These are phyloP conservation scores for Leccinum sublutescens DNA, from an alignment of 768 basidiomycete species.

Conservation along the genomic window DNA sequence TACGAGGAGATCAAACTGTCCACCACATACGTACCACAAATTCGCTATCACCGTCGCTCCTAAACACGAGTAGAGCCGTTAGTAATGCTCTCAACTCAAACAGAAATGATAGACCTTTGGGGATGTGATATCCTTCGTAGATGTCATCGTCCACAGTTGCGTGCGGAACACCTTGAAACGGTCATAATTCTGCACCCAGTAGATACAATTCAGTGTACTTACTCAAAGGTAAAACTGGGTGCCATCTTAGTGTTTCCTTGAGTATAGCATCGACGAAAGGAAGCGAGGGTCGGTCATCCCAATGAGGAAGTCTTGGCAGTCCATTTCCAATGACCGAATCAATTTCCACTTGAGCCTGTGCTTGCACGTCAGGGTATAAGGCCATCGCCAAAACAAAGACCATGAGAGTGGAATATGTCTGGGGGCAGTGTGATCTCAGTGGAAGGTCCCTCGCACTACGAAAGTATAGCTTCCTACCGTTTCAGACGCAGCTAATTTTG, in stretches of 20 bases:
- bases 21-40: conserved; percentile 10
- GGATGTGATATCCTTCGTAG: conserved; percentile 49
- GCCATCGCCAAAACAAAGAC: conserved; percentile 26
- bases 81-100: background rate
- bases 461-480: conserved; percentile 15
- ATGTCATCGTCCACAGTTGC: conserved; percentile 38
- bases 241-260: conserved; percentile 27
- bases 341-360: conserved; percentile 19
- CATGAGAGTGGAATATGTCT: conserved; percentile 21
- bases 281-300: conserved; percentile 20
- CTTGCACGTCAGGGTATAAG: conserved; percentile 26
- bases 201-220: background rate
- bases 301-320: conserved; percentile 19
- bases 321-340: conserved; percentile 16
- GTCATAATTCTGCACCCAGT: background rate
- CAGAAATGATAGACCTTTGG: conserved; percentile 38
- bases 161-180: conserved; percentile 29
- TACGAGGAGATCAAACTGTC: background rate
- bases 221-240: conserved; percentile 17
- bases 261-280: conserved; percentile 23
- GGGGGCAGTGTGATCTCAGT: conserved; percentile 9
- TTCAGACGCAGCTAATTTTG: conserved; percentile 22
- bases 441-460: background rate
- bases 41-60: conserved; percentile 24
- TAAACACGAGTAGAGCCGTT: background rate